Evolutionary conservation across 106 monocot genomes (phyloP).

Genomic region (Gastrodia elata): DNA sequence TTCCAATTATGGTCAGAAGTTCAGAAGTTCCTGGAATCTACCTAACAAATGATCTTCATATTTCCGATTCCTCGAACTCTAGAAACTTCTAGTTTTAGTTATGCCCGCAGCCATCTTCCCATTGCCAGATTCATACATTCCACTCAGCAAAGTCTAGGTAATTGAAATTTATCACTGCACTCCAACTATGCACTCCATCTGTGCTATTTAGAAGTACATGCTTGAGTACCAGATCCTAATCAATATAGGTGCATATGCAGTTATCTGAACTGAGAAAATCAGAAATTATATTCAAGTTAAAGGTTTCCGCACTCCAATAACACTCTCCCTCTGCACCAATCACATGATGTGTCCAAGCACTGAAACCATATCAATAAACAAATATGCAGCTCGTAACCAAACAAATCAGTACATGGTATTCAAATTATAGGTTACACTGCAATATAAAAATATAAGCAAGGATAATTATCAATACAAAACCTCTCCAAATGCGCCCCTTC

Average conservation of each 20-base stretch:
- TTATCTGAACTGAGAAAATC: too few species aligned
- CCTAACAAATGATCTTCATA: neutral
- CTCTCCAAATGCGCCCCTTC: slow-evolving; percentile 80
- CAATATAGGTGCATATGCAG: too few species aligned
- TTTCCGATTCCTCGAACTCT: neutral
- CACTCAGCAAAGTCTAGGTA: neutral
- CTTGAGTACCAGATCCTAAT: too few species aligned
- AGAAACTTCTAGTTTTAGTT: neutral
- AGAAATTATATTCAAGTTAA: too few species aligned
- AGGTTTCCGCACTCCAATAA: neutral
- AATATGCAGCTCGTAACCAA: neutral
- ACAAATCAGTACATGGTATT: neutral
- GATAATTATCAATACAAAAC: slow-evolving; percentile 8
- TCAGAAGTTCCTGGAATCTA: slow-evolving; percentile 23
- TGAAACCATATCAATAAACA: neutral
- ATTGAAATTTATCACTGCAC: too few species aligned
- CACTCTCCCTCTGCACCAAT: neutral
- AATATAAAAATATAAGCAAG: neutral
- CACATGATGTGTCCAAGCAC: neutral
- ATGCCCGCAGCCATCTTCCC: neutral
- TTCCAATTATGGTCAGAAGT: slow-evolving; percentile 64
- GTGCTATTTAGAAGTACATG: too few species aligned
- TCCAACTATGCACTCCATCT: too few species aligned
- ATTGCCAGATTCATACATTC: neutral
- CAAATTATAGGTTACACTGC: neutral